Base-by-base conservation (phyloP, 345 rosid species). In the Ceriops decandra region DNA sequence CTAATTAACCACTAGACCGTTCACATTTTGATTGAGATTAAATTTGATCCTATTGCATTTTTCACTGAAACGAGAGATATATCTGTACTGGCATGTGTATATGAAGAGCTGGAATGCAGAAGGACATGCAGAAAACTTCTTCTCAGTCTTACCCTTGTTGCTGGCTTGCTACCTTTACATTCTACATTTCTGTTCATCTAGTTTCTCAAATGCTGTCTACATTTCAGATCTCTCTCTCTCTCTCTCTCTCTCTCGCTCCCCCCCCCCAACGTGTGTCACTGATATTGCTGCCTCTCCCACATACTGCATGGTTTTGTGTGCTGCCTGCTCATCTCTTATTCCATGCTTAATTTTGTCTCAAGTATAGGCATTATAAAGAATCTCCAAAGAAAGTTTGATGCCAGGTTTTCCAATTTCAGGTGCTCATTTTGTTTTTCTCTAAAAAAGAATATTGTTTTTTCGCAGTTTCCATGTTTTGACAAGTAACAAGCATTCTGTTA, bases 351-450 rank as follows among this genome's bases (percentile, higher is more conserved):
- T 59, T 15, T 8, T 38, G 21, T 24, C 4, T 51, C 33, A 35
- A 57, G 51, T 68, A 28, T 65, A 57, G 78, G 60, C 63, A 58
- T 69, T 32, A 38, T 6, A 13, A n/a, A 57, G 28, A 61, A n/a
- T 42, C 21, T 61, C n/a, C 38, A 24, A 30, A 57, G n/a, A 24
- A 27, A 64, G 11, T 65, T 49, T 42, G 28, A 54, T 11, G n/a
- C 27, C 13, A 52, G 46, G 60, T 56, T 31, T 51, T 33, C 36
- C 49, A 42, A 42, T 31, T 58, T 22, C 17, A 57, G 69, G 62
- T 74, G 60, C 38, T 32, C 33, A 6, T 57, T 52, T 52, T 28
- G 7, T 11, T 9, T 58, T 17, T 27, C 31, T 11, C 42, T 32
- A 7, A 69, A 10, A 46, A 58, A 28, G 5, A 36, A n/a, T 33